Evolutionary conservation across 1,284 basidiomycete genomes (phyloP), one percentile per base, ranked within the genome.

Genomic region (Ustilago lituana): DNA sequence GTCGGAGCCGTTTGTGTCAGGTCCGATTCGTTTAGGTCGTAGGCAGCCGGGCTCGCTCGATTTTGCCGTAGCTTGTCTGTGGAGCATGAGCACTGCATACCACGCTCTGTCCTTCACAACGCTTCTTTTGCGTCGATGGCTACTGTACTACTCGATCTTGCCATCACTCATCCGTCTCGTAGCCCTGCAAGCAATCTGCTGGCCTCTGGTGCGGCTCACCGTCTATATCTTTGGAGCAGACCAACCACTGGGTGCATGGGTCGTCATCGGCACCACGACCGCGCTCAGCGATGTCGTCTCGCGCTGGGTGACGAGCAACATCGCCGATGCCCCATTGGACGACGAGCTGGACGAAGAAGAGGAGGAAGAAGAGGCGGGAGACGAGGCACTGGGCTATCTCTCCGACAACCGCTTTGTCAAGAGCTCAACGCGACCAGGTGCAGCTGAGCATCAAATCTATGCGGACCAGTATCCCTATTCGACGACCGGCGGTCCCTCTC

Each of bases 161-260:
- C 86, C 91, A 2, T 90, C 91, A 3, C 87, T 93, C 50, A 90
- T 93, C 74, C 88, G 91, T 10, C 87, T 93, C 3, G 86, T 93
- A 41, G 91, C 89, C 0, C 84, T 93, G 1, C 91, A 93, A 82
- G 89, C 90, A 8, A 92, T 93, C 60, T 84, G 91, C 81, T 93
- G 92, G 91, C 91, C 91, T 2, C 89, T 91, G 9, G 92, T 91
- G 7, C 90, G 91, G 60, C 81, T 90, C 31, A 91, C 90, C 1
- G 86, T 93, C 19, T 85, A 84, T 35, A 81, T 91, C 37, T 85
- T 92, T 59, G 87, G 89, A 35, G 85, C 87, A 53, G 83, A 84
- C 48, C 86, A 91, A 10, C 92, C 92, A 0, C 86, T 89, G 12
- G 84, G 88, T 3, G 89, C 88, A 50, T 93, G 92, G 92, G 89